Evolutionary conservation across 108 stramenopile genomes (phyloP), one percentile per base, ranked within the genome.

Genomic region (Fistulifera pelliculosa): DNA sequence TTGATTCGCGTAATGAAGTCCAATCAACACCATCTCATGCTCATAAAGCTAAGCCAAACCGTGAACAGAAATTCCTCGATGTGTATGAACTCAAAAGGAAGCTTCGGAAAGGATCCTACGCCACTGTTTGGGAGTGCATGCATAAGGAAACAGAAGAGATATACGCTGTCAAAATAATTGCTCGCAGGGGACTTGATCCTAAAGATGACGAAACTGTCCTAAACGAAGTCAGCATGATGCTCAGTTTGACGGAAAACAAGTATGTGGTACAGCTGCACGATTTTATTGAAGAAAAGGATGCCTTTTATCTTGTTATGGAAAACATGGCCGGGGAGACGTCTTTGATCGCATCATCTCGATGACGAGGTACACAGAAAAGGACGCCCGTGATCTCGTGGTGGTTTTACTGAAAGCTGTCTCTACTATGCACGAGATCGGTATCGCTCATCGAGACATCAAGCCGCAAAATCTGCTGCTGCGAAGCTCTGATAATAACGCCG

Each of bases 391-490:
- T 52, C 64, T 95, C 1, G 68, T 84, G 38, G 60, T 62, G 24
- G 61, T 66, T 13, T 48, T 98, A 28, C 62, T 96, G 22, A 59
- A 67, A 27, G 91, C 92, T n/a, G 75, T 93, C 45, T 50, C 72
- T 52, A 90, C 75, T 60, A 79, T 93, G 60, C 98, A 99, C 66
- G 26, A 65, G 7, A 64, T 59, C 22, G 62, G 69, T 21, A 79
- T 97, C 25, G 93, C 94, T 1, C 96, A 96, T 70, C 81, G 96
- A 18, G 94, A 96, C 51, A 66, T 95, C 42, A 95, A 95, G 61
- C 97, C 97, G 13, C 93, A 98, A 72, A 98, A 95, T 27, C 10
- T 53, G 1, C 13, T 27, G 7, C 27, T 42, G 39, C n/a, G 61
- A 57, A 63, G 61, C 2, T 55, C 58, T 41, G 56, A 80, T 38